Percentiles rank a stretch among this genome's conserved stretches.
Conservation (phyloP, 345 rosid genomes). For the Orychophragmus violaceus region DNA sequence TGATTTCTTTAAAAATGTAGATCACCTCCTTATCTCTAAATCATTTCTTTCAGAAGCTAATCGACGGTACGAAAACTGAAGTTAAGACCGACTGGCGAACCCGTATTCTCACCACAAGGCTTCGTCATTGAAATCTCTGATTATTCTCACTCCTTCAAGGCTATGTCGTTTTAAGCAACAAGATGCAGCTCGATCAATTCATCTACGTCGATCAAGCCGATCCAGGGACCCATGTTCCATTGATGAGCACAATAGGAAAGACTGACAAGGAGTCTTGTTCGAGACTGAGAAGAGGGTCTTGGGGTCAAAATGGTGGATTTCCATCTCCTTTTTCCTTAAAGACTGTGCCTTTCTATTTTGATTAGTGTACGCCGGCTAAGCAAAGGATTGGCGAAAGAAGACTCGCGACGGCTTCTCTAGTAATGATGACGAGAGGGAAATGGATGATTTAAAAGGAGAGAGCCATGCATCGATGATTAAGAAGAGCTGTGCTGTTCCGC, state of each 20-base stretch:
- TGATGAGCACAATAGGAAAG: not conserved
- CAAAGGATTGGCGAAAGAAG: too few relatives aligned
- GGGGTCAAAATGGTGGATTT: conserved; percentile 51
- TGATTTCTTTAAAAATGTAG: too few relatives aligned
- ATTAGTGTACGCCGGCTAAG: conserved; percentile 57
- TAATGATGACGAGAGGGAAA: conserved; percentile 38
- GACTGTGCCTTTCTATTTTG: conserved; percentile 48
- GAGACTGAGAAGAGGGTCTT: conserved; percentile 65
- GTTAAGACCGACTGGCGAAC: conserved; percentile 71
- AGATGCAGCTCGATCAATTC: conserved; percentile 91
- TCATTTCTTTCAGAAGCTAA: conserved; percentile 72
- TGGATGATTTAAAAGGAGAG: conserved; percentile 41
- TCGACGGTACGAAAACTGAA: conserved; percentile 71
- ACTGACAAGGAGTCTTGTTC: conserved; percentile 3
- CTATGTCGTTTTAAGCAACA: conserved; percentile 70
- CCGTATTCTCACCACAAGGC: conserved; percentile 79
- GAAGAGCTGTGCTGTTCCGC: conserved; percentile 61
- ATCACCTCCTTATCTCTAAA: too few relatives aligned
- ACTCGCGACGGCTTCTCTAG: conserved; percentile 47
- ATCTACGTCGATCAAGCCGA: conserved; percentile 69
- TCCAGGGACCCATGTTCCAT: conserved; percentile 88
- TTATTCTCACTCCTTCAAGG: conserved; percentile 86
- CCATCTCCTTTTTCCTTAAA: conserved; percentile 63
- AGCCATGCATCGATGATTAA: conserved; percentile 32
- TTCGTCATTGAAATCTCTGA: conserved; percentile 87